Base-by-base conservation (phyloP, 768 basidiomycete genomes). In the Amanita muscaria region DNA sequence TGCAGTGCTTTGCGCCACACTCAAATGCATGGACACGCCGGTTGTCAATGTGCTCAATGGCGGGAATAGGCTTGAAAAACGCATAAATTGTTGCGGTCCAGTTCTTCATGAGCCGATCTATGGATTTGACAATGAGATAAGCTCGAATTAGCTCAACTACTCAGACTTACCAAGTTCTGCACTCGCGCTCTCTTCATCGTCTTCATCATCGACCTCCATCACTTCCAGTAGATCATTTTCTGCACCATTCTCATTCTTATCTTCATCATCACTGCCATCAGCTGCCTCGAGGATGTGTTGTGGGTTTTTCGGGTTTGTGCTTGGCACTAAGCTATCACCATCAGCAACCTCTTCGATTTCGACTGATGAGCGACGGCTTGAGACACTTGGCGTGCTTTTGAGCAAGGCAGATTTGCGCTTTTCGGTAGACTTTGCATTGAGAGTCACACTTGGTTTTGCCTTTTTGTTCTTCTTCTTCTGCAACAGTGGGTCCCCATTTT, bases 1-100 rank as follows among this genome's bases (percentile, higher is more conserved):
- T 42, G 15, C 40, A 41, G 25, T 41, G 40, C 15, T 16, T 5
- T 25, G 40, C 40, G 2, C 29, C 27, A 30, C 40, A 42, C 30
- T 16, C 4, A 42, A 42, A 42, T 30, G 15, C 25, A 29, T 42
- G 40, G 14, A 23, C 27, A 9, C 8, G 7, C 29, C n/a, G 24
- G 10, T n/a, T 10, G 21, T 42, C 31, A 16, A 31, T 14, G 16
- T 7, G 12, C 30, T 42, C 40, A 40, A 32, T 39, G 23, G n/a
- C 40, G 34, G 24, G 40, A 25, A 11, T 16, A 32, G 44, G 31
- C 21, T 33, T 31, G 34, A 50, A 50, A 34, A 50, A 50, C 32
- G 37, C 46, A 48, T 42, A 3, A 7, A 49, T 48, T 3, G 48
- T 42, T 18, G 51, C 46, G 15, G 42, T 51, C 53, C 53, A 54